A percentile compares a stretch with the other conserved stretches of the same genome.
Evolutionary conservation across 1,284 basidiomycete species (phyloP).

Genomic region (Apiotrichum sp.): DNA sequence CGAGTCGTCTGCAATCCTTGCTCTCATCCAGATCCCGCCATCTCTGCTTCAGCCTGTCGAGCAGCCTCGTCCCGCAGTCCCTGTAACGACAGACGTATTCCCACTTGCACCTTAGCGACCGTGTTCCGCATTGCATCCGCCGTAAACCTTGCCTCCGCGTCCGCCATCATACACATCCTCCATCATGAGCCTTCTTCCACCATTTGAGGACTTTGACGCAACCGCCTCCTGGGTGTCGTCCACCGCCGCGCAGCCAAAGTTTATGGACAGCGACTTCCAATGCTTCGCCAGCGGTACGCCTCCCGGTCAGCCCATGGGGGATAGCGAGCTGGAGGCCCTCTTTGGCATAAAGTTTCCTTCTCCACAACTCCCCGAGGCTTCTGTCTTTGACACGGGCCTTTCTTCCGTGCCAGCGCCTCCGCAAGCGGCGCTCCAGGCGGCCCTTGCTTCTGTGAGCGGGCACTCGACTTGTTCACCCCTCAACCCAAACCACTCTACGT

Average conservation of each 20-base stretch:
- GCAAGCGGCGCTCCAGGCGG: not conserved
- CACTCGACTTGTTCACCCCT: not conserved
- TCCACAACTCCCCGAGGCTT: slow-evolving; percentile 3
- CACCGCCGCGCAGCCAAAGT: slow-evolving; percentile 6
- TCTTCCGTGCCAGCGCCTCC: not conserved
- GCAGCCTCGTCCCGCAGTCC: too few species aligned
- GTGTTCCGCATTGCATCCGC: too few species aligned
- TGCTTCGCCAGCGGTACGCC: not conserved
- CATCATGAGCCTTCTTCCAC: slow-evolving; percentile 9
- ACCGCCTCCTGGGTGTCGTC: slow-evolving; percentile 10
- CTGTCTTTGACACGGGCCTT: slow-evolving; percentile 11
- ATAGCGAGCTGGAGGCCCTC: slow-evolving; percentile 3
- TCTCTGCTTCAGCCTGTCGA: too few species aligned
- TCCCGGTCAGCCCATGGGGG: not conserved
- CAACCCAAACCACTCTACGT: not conserved
- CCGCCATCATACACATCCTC: too few species aligned
- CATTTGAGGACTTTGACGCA: slow-evolving; percentile 7
- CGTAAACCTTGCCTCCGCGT: too few species aligned
- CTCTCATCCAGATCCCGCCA: too few species aligned
- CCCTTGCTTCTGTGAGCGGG: not conserved
- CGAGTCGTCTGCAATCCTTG: too few species aligned
- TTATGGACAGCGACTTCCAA: slow-evolving; percentile 2
- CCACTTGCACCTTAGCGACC: too few species aligned
- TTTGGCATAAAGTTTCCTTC: slow-evolving; percentile 9
- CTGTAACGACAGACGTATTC: too few species aligned